Conservation (phyloP, 1,284 basidiomycete genomes). For the Gymnopus androsaceus region DNA sequence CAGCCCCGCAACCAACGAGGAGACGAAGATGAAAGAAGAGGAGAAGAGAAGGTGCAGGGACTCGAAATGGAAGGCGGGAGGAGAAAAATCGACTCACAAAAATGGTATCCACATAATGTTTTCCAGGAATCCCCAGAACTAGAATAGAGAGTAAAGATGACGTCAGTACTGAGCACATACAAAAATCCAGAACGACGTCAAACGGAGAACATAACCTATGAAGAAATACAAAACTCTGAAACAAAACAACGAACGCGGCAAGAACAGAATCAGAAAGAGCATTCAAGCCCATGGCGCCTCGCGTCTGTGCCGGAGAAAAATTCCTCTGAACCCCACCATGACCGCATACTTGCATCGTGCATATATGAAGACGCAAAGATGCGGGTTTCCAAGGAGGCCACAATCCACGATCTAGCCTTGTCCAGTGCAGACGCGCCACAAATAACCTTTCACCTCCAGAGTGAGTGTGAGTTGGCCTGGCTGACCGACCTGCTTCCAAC, state of each 20-base stretch:
- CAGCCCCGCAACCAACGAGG: too few species aligned
- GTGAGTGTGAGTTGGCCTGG: too few species aligned
- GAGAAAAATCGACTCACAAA: slow-evolving; percentile 55
- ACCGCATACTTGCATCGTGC: not conserved
- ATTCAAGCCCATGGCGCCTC: too few species aligned
- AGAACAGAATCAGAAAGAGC: too few species aligned
- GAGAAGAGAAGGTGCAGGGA: not conserved
- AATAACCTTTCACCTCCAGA: too few species aligned
- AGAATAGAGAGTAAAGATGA: not conserved
- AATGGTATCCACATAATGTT: slow-evolving; percentile 82
- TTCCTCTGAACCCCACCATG: not conserved
- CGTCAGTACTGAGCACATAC: slow-evolving; percentile 3
- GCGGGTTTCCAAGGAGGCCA: too few species aligned
- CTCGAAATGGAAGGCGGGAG: not conserved
- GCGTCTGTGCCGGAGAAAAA: too few species aligned
- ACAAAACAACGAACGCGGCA: too few species aligned
- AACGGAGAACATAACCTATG: not conserved
- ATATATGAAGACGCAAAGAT: not conserved
- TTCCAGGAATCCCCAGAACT: slow-evolving; percentile 49
- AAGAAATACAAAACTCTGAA: too few species aligned
- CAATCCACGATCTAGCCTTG: too few species aligned
- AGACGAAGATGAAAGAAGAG: not conserved
- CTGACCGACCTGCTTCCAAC: too few species aligned
- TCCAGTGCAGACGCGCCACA: too few species aligned
- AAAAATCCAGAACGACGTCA: not conserved